Evolutionary conservation across 23 red algal genomes (phyloP).

Genomic region (Pyropia yezoensis): DNA sequence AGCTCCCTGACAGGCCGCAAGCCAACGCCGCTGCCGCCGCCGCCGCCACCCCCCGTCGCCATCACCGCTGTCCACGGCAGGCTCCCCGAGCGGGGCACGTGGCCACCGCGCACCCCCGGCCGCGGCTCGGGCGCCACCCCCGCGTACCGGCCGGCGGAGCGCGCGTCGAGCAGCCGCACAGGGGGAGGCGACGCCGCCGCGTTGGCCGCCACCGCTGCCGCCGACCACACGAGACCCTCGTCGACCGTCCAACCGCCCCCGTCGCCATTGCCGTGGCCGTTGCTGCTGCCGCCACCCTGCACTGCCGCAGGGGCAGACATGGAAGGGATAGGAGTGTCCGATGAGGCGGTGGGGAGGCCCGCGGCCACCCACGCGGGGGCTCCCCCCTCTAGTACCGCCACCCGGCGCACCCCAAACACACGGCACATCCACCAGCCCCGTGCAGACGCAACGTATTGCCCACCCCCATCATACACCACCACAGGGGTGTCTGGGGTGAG

Average conservation of each 20-base stretch:
- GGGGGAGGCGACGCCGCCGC: background rate
- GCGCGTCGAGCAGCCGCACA: slow-evolving; percentile 68
- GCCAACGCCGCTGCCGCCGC: slow-evolving; percentile 18
- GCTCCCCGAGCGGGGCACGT: slow-evolving; percentile 51
- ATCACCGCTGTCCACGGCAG: slow-evolving; percentile 31
- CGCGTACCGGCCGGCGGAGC: slow-evolving; percentile 56
- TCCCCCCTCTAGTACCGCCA: slow-evolving; percentile 69
- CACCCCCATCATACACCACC: slow-evolving; percentile 47
- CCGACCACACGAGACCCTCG: slow-evolving; percentile 24
- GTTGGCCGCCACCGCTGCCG: slow-evolving; percentile 21
- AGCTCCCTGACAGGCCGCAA: slow-evolving; percentile 25
- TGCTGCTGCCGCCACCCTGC: background rate
- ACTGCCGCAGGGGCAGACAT: too few species aligned
- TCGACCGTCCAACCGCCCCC: slow-evolving; percentile 1
- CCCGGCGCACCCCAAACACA: slow-evolving; percentile 51
- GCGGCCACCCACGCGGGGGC: slow-evolving; percentile 33
- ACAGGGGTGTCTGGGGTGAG: slow-evolving; percentile 23
- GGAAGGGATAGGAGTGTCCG: background rate
- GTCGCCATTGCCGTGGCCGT: background rate
- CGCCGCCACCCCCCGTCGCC: slow-evolving; percentile 3
- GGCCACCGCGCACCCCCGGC: slow-evolving; percentile 53
- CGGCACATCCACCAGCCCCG: slow-evolving; percentile 94
- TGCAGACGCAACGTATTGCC: slow-evolving; percentile 58
- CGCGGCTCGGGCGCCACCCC: slow-evolving; percentile 68
- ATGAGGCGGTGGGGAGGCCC: slow-evolving; percentile 16